These are phyloP conservation scores for Chlorella sorokiniana DNA, from an alignment of 139 green algal genomes.

Conservation along the genomic window DNA sequence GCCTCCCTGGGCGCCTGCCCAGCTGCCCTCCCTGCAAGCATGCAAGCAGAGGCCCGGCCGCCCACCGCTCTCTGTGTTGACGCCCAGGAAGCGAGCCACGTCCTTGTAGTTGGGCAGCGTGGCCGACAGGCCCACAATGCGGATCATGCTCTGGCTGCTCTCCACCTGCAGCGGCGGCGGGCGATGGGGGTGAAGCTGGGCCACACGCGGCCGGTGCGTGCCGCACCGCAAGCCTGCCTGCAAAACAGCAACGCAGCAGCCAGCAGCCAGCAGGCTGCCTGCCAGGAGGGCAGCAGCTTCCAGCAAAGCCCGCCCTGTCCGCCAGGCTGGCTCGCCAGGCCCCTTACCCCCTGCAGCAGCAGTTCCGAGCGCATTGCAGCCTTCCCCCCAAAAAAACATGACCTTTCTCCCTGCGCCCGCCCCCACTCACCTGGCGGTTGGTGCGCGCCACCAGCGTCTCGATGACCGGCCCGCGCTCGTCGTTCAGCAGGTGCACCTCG, in stretches of 20 bases:
- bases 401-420: neutral
- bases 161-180: slow-evolving; percentile 78
- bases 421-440: slow-evolving; percentile 72
- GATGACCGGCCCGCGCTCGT: slow-evolving; percentile 97
- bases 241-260: no score
- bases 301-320: no score
- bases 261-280: no score
- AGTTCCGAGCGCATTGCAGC: no score
- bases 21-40: neutral
- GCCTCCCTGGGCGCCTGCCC: no score
- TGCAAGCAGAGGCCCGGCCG: neutral
- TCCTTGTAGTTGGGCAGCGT: slow-evolving; percentile 98
- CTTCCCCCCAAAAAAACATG: no score
- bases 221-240: no score
- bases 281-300: no score
- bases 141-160: slow-evolving; percentile 95
- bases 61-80: slow-evolving; percentile 49
- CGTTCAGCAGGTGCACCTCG: slow-evolving; percentile 95
- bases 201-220: no score
- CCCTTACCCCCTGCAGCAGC: no score
- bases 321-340: no score
- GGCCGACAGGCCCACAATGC: slow-evolving; percentile 96
- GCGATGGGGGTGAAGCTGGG: neutral
- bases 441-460: slow-evolving; percentile 97
- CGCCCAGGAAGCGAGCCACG: slow-evolving; percentile 91